A percentile compares a stretch with the other conserved stretches of the same genome.
Conservation (phyloP, 2,329 filamentous ascomycete species). For the Cryoendolithus antarcticus region DNA sequence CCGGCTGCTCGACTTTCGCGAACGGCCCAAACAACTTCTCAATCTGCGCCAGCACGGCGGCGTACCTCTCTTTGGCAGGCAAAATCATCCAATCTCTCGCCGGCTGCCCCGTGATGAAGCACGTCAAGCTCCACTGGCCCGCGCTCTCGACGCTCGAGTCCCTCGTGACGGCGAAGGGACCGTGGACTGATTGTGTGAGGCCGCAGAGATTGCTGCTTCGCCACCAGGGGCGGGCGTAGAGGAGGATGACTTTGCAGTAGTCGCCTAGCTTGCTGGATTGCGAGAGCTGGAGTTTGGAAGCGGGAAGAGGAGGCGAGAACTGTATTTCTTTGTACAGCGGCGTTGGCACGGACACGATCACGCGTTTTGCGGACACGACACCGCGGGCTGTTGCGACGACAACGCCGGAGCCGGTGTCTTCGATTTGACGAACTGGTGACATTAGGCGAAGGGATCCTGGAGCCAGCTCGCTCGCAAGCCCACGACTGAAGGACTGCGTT, state of each 20-base stretch:
- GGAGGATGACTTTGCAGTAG: conserved; percentile 8
- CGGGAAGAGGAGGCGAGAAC: conserved; percentile 7
- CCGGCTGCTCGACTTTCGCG: conserved; percentile 7
- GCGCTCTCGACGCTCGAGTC: conserved; percentile 13
- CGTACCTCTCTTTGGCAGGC: conserved; percentile 12
- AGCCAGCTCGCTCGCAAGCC: conserved; percentile 19
- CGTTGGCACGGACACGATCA: conserved; percentile 10
- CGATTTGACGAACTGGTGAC: no score
- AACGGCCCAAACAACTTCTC: conserved; percentile 9
- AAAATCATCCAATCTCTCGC: conserved; percentile 12
- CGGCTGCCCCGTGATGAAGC: conserved; percentile 16
- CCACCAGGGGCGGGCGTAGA: conserved; percentile 13
- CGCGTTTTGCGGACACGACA: conserved; percentile 5
- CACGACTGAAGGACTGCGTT: conserved; percentile 30
- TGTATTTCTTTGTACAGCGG: conserved; percentile 5
- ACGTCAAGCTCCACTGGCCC: conserved; percentile 16
- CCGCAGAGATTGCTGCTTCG: conserved; percentile 11
- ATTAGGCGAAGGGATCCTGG: no score
- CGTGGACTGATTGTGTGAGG: conserved; percentile 10
- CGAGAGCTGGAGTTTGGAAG: conserved; percentile 5
- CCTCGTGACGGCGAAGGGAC: conserved; percentile 11
- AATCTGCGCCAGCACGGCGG: conserved; percentile 8
- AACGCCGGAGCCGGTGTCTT: neutral
- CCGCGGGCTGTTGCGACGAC: neutral
- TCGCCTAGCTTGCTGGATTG: conserved; percentile 8